Evolutionary conservation across 176 grass and related monocot species (phyloP), one percentile per base, ranked within the genome.

Genomic region (Thinopyrum elongatum): DNA sequence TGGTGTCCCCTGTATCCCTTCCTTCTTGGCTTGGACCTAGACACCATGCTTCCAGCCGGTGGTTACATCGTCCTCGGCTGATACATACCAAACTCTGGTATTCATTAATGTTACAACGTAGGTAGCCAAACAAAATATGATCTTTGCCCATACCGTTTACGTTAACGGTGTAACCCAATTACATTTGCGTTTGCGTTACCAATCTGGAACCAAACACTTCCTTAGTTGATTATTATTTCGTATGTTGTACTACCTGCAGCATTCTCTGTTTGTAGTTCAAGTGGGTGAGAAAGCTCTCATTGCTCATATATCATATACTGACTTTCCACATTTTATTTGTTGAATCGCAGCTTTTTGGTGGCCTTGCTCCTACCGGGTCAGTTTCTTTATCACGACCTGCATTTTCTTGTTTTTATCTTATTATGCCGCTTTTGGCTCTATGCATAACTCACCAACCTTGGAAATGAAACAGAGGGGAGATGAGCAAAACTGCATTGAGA

Each of bases 401-500:
- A 49, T 84, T 79, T 79, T 22, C 67, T 77, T 60, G 15, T 59
- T 78, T 79, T 23, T 53, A 26, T 66, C 35, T 59, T 38, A 23
- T 59, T 38, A 23, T 74, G 17, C 0, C 3, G 0, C 27, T 42
- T 61, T 35, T 21, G 27, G 55, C 15, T 83, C 26, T 55, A 35
- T 36, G 55, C 25, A 62, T 76, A 70, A 63, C 22, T 42, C 23
- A 76, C 26, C 61, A 30, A 15, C 51, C 27, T 81, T 85, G 19
- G 59, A 30, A 63, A 17, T 58, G 26, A 31, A 80, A 77, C 83
- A 92, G 93, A 76, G 84, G 86, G 30, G 90, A 99, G 85, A 96
- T 90, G 88, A 99, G 97, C 92, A 99, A 99, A 84, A 99, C 61
- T 90, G 97, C 97, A 73, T 87, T 94, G 89, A 92, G 90, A 93